These are phyloP conservation scores for Lentinus polychrous DNA, from an alignment of 1,284 basidiomycete species.

Conservation along the genomic window DNA sequence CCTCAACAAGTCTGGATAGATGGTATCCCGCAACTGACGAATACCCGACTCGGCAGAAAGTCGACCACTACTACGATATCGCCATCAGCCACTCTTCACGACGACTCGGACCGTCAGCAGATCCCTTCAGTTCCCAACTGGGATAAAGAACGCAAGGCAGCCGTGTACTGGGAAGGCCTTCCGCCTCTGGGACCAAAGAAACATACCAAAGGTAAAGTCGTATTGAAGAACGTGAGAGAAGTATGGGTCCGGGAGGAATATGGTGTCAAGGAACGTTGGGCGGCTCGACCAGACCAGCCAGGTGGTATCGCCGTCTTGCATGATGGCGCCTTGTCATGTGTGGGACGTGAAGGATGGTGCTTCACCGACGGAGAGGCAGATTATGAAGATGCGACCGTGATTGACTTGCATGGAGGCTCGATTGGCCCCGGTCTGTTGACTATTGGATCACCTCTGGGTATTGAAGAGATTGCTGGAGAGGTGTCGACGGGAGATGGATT, in stretches of 20 bases:
- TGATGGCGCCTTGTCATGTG: conserved; percentile 37
- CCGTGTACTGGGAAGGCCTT: conserved; percentile 59
- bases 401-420: conserved; percentile 36
- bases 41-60: conserved; percentile 14
- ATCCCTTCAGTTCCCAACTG: conserved; percentile 54
- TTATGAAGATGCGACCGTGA: conserved; percentile 24
- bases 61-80: conserved; percentile 28
- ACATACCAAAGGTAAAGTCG: conserved; percentile 31
- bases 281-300: conserved; percentile 3
- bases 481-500: conserved; percentile 59
- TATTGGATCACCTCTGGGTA: conserved; percentile 51
- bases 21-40: conserved; percentile 53
- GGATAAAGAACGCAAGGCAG: conserved; percentile 42
- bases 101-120: conserved; percentile 31
- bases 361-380: conserved; percentile 12
- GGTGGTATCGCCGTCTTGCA: conserved; percentile 29
- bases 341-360: conserved; percentile 24
- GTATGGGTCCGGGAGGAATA: conserved; percentile 28
- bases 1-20: conserved; percentile 74
- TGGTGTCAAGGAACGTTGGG: conserved; percentile 16
- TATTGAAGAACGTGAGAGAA: conserved; percentile 54
- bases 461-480: conserved; percentile 58
- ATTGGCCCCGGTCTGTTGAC: conserved; percentile 51
- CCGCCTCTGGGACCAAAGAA: conserved; percentile 46
- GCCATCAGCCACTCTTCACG: conserved; percentile 21